Evolutionary conservation across 129 eudicot genomes (phyloP), one percentile per base, ranked within the genome.

Genomic region (Centaurea solstitialis): DNA sequence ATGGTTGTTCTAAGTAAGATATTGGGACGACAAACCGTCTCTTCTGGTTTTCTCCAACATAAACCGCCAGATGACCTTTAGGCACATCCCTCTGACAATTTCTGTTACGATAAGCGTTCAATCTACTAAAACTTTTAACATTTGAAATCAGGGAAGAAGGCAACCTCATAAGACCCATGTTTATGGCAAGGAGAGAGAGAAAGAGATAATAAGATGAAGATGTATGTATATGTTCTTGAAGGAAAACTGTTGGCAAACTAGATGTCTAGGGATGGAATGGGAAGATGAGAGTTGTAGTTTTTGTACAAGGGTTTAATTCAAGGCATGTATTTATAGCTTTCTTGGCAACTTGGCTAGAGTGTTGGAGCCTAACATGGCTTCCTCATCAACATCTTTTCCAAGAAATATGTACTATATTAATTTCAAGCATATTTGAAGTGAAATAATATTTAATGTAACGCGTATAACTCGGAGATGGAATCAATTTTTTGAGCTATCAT

Each of bases 31-130:
- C 75, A 67, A 69, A 67, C 35, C 75, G 21, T 23, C 67, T 78
- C 65, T 78, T 78, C 75, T 68, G 18, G 35, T 67, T 78, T 3
- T 78, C 41, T 5, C 81, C 81, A 66, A 78, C 75, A 68, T 78
- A 78, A 45, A 78, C 81, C 15, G 75, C 81, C 7, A 78, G 67
- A 47, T 78, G 81, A 78, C 81, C 81, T 68, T 41, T 78, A 0
- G 75, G 81, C 43, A 67, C 81, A 78, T 68, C 81, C 12, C 3
- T 78, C 9, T 43, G 47, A 68, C 17, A 2, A n/a, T 26, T 78
- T 66, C 21, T 78, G 66, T 30, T 43, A 6, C 50, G 13, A n/a
- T 45, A 26, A 9, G 67, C 5, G 37, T 33, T 33, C 2, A 33
- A 5, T 33, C 37, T 33, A 5, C 37, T 33, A 33, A 33, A 33